phyloP scores from a whole-genome alignment of 2,329 filamentous ascomycete genomes.

The Fusarium napiforme region DNA sequence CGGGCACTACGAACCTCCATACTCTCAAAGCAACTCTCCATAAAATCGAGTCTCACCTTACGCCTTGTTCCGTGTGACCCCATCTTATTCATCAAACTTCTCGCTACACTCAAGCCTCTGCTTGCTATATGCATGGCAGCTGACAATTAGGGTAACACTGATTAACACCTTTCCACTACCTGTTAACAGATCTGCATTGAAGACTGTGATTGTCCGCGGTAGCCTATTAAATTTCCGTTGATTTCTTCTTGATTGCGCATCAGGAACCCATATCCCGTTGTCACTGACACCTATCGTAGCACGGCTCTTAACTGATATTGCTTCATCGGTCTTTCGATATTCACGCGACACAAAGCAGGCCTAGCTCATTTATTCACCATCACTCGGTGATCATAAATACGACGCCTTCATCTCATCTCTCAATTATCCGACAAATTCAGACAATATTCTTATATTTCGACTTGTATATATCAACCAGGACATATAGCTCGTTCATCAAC shows the following conservation, averaged over 20 bases:
- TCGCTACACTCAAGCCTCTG: background rate
- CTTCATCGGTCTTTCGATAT: background rate
- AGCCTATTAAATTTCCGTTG: rapidly evolving
- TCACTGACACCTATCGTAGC: background rate
- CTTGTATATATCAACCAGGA: no score
- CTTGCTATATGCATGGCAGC: background rate
- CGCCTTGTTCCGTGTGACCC: rapidly evolving
- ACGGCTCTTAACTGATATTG: background rate
- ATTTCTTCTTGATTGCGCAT: background rate
- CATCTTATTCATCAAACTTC: no score
- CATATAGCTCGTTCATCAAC: no score
- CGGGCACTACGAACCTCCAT: background rate
- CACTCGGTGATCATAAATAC: background rate
- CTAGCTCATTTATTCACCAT: background rate
- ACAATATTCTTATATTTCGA: no score
- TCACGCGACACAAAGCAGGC: background rate
- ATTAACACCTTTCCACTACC: background rate
- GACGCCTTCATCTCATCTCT: no score
- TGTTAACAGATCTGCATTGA: no score
- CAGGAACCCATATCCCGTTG: background rate
- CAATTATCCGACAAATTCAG: no score
- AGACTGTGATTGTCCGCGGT: background rate
- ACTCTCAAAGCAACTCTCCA: background rate
- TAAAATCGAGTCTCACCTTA: background rate
- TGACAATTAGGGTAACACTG: no score